Evolutionary conservation across 768 basidiomycete genomes (phyloP).

Genomic region (Omphalotus guepiniiformis): DNA sequence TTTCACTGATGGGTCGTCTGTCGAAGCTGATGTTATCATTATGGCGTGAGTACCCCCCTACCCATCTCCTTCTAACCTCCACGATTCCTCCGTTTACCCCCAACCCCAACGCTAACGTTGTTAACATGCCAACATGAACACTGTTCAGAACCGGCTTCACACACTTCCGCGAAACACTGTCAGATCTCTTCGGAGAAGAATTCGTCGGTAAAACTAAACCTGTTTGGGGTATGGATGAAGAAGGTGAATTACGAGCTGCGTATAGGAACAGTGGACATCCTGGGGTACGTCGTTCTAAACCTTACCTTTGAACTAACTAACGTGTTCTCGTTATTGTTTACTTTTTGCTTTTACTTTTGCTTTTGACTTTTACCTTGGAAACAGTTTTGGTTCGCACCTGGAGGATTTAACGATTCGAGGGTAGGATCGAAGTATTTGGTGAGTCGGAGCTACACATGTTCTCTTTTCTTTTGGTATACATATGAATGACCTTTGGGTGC

Average conservation of each 20-base stretch:
- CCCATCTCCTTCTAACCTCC: not conserved
- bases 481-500: too few species aligned
- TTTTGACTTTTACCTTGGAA: not conserved
- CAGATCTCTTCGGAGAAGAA: slow-evolving; percentile 22
- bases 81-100: too few species aligned
- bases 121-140: too few species aligned
- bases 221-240: slow-evolving; percentile 26
- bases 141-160: slow-evolving; percentile 22
- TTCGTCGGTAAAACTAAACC: slow-evolving; percentile 16
- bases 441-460: too few species aligned
- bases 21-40: slow-evolving; percentile 41
- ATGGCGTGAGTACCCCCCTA: slow-evolving; percentile 29
- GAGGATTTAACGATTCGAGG: slow-evolving; percentile 21
- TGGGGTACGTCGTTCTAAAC: slow-evolving; percentile 16
- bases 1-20: slow-evolving; percentile 32
- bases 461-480: too few species aligned
- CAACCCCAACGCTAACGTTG: too few species aligned
- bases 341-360: too few species aligned
- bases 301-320: too few species aligned
- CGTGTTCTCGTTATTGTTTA: not conserved
- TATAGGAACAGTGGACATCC: slow-evolving; percentile 28
- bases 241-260: slow-evolving; percentile 23
- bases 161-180: slow-evolving; percentile 17
- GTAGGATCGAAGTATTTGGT: slow-evolving; percentile 25
- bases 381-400: slow-evolving; percentile 25